Evolutionary conservation across 108 stramenopile species (phyloP).

Genomic region (Pseudonitzschia multistriata): DNA sequence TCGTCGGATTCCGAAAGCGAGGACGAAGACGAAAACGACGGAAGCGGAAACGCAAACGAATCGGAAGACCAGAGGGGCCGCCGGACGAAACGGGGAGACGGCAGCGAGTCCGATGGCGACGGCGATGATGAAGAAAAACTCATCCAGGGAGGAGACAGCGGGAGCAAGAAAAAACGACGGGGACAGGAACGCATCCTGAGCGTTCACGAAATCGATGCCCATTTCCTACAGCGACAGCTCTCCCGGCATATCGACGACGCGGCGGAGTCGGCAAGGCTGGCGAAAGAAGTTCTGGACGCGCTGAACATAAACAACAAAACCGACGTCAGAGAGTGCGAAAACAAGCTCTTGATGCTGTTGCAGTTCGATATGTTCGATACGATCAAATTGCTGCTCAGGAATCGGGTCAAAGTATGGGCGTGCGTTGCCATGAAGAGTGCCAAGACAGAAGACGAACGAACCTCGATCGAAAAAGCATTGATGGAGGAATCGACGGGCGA

Average conservation of each 20-base stretch:
- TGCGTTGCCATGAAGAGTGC: conserved; percentile 94
- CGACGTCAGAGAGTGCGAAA: conserved; percentile 93
- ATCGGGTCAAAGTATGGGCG: conserved; percentile 89
- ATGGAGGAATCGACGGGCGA: conserved; percentile 73
- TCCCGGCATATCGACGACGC: conserved; percentile 88
- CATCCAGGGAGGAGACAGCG: conserved; percentile 40
- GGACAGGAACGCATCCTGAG: conserved; percentile 61
- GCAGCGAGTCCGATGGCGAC: conserved; percentile 28
- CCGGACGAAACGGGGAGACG: conserved; percentile 32
- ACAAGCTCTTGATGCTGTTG: conserved; percentile 89
- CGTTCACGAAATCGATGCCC: conserved; percentile 96
- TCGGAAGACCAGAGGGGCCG: conserved; percentile 62
- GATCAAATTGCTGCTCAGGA: conserved; percentile 88
- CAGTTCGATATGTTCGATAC: conserved; percentile 96
- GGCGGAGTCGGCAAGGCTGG: conserved; percentile 75
- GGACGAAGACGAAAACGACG: conserved; percentile 48
- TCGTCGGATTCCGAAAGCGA: conserved; percentile 77
- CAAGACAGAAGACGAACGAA: conserved; percentile 77
- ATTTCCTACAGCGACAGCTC: conserved; percentile 91
- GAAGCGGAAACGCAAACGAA: conserved; percentile 8
- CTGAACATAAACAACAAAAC: conserved; percentile 55
- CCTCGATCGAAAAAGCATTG: conserved; percentile 79
- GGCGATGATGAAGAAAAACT: conserved; percentile 55
- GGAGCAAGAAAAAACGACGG: conserved; percentile 46
- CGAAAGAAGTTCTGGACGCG: conserved; percentile 76